These are phyloP conservation scores for Pueraria montana DNA, from an alignment of 306 rosid species.

Conservation along the genomic window DNA sequence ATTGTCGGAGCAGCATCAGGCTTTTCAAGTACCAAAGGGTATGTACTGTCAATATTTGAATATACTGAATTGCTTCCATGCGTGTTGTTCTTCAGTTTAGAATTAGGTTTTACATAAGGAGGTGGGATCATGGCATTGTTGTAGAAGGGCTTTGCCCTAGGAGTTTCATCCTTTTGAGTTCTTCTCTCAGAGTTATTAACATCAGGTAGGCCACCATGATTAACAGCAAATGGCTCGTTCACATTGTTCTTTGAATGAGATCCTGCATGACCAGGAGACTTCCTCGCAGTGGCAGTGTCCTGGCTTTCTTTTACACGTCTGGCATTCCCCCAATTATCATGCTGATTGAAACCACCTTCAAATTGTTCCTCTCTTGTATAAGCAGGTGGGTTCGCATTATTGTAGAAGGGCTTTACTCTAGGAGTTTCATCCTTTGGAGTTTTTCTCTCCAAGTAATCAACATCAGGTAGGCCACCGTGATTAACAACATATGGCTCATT, in stretches of 20 bases:
- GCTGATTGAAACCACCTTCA: conserved; percentile 21
- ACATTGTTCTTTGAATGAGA: conserved; percentile 51
- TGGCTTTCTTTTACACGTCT: conserved; percentile 12
- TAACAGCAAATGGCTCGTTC: conserved; percentile 58
- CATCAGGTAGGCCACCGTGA: conserved; percentile 51
- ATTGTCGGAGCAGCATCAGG: conserved; percentile 52
- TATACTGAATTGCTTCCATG: conserved; percentile 47
- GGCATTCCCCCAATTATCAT: conserved; percentile 3
- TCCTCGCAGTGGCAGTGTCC: not conserved
- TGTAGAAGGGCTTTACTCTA: conserved; percentile 64
- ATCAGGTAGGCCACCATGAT: conserved; percentile 52
- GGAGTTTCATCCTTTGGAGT: conserved; percentile 63
- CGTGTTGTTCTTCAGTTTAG: conserved; percentile 61
- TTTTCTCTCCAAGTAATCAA: conserved; percentile 46
- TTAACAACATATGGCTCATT: conserved; percentile 58
- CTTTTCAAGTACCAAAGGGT: conserved; percentile 58
- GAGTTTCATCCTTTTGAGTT: conserved; percentile 64
- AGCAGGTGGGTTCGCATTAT: conserved; percentile 76
- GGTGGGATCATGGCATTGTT: conserved; percentile 73
- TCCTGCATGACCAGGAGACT: conserved; percentile 30
- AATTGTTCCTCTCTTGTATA: conserved; percentile 57
- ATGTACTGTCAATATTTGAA: conserved; percentile 43
- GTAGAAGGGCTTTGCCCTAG: conserved; percentile 63
- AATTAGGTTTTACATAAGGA: conserved; percentile 79
- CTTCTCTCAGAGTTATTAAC: conserved; percentile 45